Percentiles rank a stretch among this genome's conserved stretches.
These are phyloP conservation scores for Solanum neorickii DNA, from an alignment of 257 asterid genomes.

Conservation along the genomic window DNA sequence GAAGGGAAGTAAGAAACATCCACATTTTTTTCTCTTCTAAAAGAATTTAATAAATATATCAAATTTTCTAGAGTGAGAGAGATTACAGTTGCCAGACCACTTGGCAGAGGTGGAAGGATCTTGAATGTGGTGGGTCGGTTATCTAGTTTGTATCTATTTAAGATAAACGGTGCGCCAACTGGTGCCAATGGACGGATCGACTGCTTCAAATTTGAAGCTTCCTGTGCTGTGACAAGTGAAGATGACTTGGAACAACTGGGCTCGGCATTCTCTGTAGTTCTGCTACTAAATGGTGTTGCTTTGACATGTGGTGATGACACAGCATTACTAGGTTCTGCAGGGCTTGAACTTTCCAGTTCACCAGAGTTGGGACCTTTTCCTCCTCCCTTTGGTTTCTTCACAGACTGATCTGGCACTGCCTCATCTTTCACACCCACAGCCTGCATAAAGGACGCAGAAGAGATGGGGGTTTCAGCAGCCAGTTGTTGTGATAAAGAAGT, in stretches of 20 bases:
- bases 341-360: slow-evolving; percentile 32
- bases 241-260: slow-evolving; percentile 23
- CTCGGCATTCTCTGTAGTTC: slow-evolving; percentile 23
- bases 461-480: neutral
- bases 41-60: neutral
- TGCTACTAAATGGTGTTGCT: slow-evolving; percentile 9
- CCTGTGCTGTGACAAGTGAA: slow-evolving; percentile 22
- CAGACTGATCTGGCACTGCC: slow-evolving; percentile 25
- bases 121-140: slow-evolving; percentile 87
- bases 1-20: neutral
- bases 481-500: neutral
- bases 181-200: slow-evolving; percentile 50
- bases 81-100: slow-evolving; percentile 66
- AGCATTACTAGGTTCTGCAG: slow-evolving; percentile 6
- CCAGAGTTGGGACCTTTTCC: slow-evolving; percentile 20
- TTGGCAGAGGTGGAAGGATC: slow-evolving; percentile 66
- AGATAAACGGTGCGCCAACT: slow-evolving; percentile 37
- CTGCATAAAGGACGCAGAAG: slow-evolving; percentile 29
- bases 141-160: slow-evolving; percentile 81
- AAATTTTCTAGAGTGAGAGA: slow-evolving; percentile 1
- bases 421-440: slow-evolving; percentile 50
- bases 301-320: slow-evolving; percentile 27
- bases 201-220: slow-evolving; percentile 26
- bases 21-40: neutral
- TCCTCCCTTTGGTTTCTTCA: slow-evolving; percentile 35